Percentiles rank a stretch among this genome's conserved stretches.
Conservation (phyloP, 140 eudicot species). For the Stevia rebaudiana region DNA sequence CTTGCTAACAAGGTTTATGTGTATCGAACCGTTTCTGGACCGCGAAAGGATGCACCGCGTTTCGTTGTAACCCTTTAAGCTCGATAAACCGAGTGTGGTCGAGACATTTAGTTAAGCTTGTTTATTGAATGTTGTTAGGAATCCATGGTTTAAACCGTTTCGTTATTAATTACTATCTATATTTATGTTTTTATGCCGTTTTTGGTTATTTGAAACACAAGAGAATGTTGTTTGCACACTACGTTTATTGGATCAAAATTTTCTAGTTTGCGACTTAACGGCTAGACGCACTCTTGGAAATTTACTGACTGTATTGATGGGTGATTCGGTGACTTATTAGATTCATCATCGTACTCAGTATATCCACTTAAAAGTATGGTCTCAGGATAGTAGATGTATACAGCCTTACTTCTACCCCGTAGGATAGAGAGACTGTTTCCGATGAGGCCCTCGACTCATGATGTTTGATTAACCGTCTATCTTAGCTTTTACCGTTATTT, state of each 20-base stretch:
- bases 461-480: too few relatives aligned
- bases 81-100: not conserved
- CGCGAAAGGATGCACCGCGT: slow-evolving; percentile 63
- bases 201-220: not conserved
- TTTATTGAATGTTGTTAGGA: not conserved
- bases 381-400: too few relatives aligned
- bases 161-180: not conserved
- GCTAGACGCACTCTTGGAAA: too few relatives aligned
- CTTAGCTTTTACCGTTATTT: too few relatives aligned
- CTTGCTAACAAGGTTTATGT: slow-evolving; percentile 54
- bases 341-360: too few relatives aligned
- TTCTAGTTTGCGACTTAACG: too few relatives aligned
- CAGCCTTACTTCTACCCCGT: too few relatives aligned
- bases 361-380: too few relatives aligned
- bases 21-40: slow-evolving; percentile 77
- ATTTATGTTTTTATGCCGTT: not conserved
- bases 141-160: not conserved
- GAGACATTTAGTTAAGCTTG: not conserved
- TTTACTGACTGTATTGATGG: too few relatives aligned
- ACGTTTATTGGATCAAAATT: not conserved
- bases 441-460: too few relatives aligned
- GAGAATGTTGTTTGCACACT: not conserved
- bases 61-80: slow-evolving; percentile 52
- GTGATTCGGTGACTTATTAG: too few relatives aligned
- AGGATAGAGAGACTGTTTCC: too few relatives aligned